Base-by-base conservation (phyloP, 306 rosid genomes). In the Pterocarpus macrocarpus region DNA sequence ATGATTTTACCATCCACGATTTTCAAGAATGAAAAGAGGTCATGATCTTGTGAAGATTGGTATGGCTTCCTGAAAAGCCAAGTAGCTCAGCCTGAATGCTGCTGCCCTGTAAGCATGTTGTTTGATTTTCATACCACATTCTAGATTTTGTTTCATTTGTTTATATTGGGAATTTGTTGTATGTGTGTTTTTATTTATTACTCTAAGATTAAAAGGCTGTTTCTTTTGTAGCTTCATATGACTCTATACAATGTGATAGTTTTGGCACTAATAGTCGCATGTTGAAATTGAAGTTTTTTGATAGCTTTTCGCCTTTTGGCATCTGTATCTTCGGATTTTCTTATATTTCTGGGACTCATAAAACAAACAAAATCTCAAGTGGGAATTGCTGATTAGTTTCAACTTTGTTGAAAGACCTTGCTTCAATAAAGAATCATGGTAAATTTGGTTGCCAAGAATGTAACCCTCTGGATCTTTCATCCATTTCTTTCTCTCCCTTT, bases 91-190 rank as follows among this genome's bases (percentile, higher is more conserved):
- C 92, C 91, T 81, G 87, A 85, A 88, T 88, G 88, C 97, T 88
- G 89, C 97, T 85, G 85, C 94, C 61, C 75, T 95, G 94, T 92
- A 92, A 92, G 98, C 98, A 90, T 74, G 90, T 80, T 85, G 85
- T 87, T 92, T 90, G 83, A 84, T 86, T 82, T 22, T 85, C 83
- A 77, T 87, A 89, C 90, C 85, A 75, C 83, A 47, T 76, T 90
- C 88, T 87, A 91, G 92, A 87, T 89, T 87, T 86, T 89, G 85
- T 77, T 87, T 85, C 80, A 69, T 83, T 87, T 92, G 97, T 92
- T 94, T 68, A 90, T 94, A 90, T 80, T 89, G 87, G 28, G 84
- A 79, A 86, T 88, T 62, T 86, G 86, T 94, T 91, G 88, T 83
- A 82, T 65, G 92, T 77, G 91, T 90, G 89, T 66, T 83, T 82